A percentile compares a stretch with the other conserved stretches of the same genome.
These are phyloP conservation scores for Fusarium sp. DNA, from an alignment of 2,329 filamentous ascomycete species.

Conservation along the genomic window DNA sequence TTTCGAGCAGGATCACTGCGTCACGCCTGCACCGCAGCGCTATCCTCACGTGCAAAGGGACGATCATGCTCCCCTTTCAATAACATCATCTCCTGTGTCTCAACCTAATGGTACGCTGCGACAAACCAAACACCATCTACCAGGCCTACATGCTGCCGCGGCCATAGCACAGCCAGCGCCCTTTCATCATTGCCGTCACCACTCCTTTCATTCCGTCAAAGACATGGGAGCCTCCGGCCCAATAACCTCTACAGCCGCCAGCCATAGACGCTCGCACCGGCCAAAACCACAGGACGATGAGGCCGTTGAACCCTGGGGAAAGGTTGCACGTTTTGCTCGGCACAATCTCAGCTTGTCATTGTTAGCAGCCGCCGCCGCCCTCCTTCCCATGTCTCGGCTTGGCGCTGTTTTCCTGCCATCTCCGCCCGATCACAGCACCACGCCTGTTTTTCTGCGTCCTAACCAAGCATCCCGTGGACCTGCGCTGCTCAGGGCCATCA, in stretches of 20 bases:
- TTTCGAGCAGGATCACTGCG: constrained; percentile 11
- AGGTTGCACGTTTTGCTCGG: constrained; percentile 1
- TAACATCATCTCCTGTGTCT: not conserved
- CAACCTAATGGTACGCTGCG: not conserved
- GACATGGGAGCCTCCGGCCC: constrained; percentile 1
- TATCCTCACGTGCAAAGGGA: not conserved
- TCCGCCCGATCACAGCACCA: constrained; percentile 2
- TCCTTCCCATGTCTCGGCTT: constrained; percentile 24
- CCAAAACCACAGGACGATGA: not conserved
- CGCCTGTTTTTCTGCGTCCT: not conserved
- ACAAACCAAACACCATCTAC: constrained; percentile 1
- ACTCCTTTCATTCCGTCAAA: not conserved
- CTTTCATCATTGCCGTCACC: constrained; percentile 9
- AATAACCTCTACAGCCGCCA: not conserved
- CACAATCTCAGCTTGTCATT: constrained; percentile 10
- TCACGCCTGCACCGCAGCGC: not conserved
- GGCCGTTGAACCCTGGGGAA: not conserved
- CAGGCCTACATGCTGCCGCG: not conserved
- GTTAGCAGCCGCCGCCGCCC: not conserved
- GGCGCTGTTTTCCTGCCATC: constrained; percentile 23
- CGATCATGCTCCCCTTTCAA: not conserved
- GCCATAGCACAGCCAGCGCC: not conserved
- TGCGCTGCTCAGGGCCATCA: not conserved
- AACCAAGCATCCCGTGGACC: constrained; percentile 1
- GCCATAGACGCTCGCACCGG: not conserved